Conservation (phyloP, 106 monocot species). For the Dioscorea zingiberensis region DNA sequence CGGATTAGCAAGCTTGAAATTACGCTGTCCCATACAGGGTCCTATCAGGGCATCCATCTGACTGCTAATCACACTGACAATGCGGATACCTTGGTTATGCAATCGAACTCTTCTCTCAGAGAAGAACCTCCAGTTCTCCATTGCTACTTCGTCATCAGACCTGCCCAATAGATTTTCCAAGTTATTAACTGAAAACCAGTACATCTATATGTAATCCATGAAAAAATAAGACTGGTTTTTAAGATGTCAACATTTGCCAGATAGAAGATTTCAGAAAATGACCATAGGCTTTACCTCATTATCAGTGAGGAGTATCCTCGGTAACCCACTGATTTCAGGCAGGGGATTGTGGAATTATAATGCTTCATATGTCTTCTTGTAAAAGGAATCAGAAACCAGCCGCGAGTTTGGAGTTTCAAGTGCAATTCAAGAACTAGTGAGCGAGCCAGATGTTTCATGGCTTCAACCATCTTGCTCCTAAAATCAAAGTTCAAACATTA, state of each 20-base stretch:
- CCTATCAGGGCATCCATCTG: constrained; percentile 28
- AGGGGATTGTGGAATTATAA: constrained; percentile 6
- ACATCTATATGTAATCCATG: too few relatives aligned
- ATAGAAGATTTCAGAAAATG: too few relatives aligned
- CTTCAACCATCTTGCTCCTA: constrained; percentile 27
- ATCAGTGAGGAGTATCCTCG: constrained; percentile 26
- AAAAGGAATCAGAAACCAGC: constrained; percentile 31
- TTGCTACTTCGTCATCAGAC: constrained; percentile 20
- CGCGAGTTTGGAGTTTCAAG: constrained; percentile 25
- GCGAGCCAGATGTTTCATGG: constrained; percentile 7
- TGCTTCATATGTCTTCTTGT: constrained; percentile 16
- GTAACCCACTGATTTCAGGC: constrained; percentile 22
- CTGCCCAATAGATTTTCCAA: constrained; percentile 7
- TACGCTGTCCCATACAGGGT: constrained; percentile 18
- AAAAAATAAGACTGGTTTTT: too few relatives aligned
- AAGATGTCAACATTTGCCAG: too few relatives aligned
- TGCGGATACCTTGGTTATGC: constrained; percentile 14
- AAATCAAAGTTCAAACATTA: not conserved
- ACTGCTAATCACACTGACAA: constrained; percentile 35
- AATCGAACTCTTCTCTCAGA: constrained; percentile 19
- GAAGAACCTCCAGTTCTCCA: constrained; percentile 35
- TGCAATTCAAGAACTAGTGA: constrained; percentile 15
- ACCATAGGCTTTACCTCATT: constrained; percentile 19
- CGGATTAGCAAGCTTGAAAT: constrained; percentile 32
- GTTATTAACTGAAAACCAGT: not conserved